phyloP scores from a whole-genome alignment of 2,329 filamentous ascomycete genomes.

The Davidsoniella virescens region DNA sequence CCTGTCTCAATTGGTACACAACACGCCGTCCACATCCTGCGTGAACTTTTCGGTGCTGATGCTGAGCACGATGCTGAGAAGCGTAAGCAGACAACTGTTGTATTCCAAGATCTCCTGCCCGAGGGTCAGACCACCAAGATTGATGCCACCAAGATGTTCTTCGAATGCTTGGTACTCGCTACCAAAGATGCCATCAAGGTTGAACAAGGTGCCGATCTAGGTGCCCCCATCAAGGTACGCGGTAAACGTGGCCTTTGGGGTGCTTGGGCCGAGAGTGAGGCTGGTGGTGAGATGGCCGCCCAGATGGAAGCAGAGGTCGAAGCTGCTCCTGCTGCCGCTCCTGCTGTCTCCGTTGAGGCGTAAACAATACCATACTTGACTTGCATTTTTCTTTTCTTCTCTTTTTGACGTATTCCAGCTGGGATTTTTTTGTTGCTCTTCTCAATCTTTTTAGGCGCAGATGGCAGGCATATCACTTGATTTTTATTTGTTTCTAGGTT shows the following conservation, averaged over 20 bases:
- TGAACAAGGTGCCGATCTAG: slow-evolving; percentile 65
- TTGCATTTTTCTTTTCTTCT: slow-evolving; percentile 1
- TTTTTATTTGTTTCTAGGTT: no score
- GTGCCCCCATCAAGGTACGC: slow-evolving; percentile 65
- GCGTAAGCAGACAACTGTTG: slow-evolving; percentile 58
- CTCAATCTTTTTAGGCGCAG: no score
- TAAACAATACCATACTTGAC: slow-evolving; percentile 4
- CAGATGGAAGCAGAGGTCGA: slow-evolving; percentile 27
- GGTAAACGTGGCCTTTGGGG: slow-evolving; percentile 96
- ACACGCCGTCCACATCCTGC: slow-evolving; percentile 85
- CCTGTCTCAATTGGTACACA: slow-evolving; percentile 84
- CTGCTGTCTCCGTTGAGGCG: slow-evolving; percentile 12
- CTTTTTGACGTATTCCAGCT: background rate
- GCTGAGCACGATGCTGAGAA: slow-evolving; percentile 52
- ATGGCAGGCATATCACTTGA: no score
- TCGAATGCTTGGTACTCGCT: slow-evolving; percentile 85
- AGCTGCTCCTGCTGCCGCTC: slow-evolving; percentile 4
- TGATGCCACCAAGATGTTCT: slow-evolving; percentile 99
- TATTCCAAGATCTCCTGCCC: slow-evolving; percentile 85
- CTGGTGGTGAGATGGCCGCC: slow-evolving; percentile 43
- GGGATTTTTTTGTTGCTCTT: slow-evolving; percentile 4
- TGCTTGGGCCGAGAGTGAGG: slow-evolving; percentile 73
- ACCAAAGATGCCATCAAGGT: slow-evolving; percentile 98
- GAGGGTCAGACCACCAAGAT: slow-evolving; percentile 65
- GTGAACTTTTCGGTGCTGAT: slow-evolving; percentile 68